These are phyloP conservation scores for Hericium erinaceus DNA, from an alignment of 768 basidiomycete genomes.

Conservation along the genomic window DNA sequence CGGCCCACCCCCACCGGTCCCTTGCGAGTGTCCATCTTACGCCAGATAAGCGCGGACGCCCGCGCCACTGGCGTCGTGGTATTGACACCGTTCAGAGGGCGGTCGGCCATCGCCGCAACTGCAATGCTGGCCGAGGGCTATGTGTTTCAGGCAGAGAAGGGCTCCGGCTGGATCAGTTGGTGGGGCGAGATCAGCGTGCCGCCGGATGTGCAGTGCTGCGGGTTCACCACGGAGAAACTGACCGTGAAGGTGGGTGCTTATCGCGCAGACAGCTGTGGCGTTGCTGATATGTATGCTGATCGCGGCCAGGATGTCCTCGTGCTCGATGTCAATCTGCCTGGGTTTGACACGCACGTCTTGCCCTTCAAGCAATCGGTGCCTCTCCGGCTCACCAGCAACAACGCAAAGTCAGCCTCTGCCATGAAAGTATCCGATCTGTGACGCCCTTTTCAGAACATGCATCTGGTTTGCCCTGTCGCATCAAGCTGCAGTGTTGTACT, in stretches of 20 bases:
- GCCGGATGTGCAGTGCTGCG: conserved; percentile 2
- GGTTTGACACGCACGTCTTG: conserved; percentile 2
- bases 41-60: conserved; percentile 3
- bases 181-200: conserved; percentile 6
- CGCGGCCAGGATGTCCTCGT: conserved; percentile 4
- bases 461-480: too few relatives aligned
- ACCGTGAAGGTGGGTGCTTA: not conserved
- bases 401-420: not conserved
- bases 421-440: conserved; percentile 1
- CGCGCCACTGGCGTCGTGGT: conserved; percentile 9
- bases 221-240: conserved; percentile 4
- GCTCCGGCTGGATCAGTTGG: conserved; percentile 5
- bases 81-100: not conserved
- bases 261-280: not conserved
- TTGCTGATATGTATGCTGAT: not conserved
- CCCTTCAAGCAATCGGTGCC: conserved; percentile 10
- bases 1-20: not conserved
- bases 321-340: conserved; percentile 1
- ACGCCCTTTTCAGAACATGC: not conserved
- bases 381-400: conserved; percentile 7
- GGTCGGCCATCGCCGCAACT: not conserved
- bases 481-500: too few relatives aligned
- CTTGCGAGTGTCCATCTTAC: conserved; percentile 3
- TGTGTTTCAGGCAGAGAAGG: not conserved
- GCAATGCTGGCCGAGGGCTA: not conserved